These are phyloP conservation scores for Pelargonium cotyledonis DNA, from an alignment of 441 rosid species.

Conservation along the genomic window DNA sequence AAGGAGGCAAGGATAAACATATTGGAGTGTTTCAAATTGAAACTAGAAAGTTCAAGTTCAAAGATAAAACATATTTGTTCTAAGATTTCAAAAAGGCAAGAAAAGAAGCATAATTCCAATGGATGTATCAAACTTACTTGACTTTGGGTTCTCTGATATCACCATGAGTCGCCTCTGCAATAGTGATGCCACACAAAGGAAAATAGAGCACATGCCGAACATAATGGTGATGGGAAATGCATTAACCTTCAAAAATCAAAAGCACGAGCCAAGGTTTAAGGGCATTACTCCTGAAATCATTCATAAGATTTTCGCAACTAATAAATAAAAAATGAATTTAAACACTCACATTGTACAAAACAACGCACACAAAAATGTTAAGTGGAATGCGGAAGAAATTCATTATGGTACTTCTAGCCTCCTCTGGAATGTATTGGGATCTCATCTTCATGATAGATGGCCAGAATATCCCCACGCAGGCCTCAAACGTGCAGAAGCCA, in stretches of 20 bases:
- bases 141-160: conserved; percentile 44
- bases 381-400: conserved; percentile 93
- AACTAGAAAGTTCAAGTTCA: neutral
- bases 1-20: neutral
- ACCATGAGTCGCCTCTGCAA: conserved; percentile 76
- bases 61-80: neutral
- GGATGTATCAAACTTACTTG: conserved; percentile 36
- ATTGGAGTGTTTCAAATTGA: too few species aligned
- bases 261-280: neutral
- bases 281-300: neutral
- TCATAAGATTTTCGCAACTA: neutral
- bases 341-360: conserved; percentile 66
- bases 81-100: neutral
- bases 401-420: conserved; percentile 99
- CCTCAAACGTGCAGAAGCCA: conserved; percentile 91
- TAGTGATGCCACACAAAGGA: conserved; percentile 78
- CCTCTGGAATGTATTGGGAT: conserved; percentile 96
- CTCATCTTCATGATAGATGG: conserved; percentile 99
- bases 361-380: conserved; percentile 84
- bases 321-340: conserved; percentile 14
- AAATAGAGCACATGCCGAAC: conserved; percentile 97
- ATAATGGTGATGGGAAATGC: conserved; percentile 89
- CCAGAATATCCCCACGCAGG: conserved; percentile 94
- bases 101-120: neutral
- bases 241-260: conserved; percentile 44